Base-by-base conservation (phyloP, 495 filamentous ascomycete genomes). In the Patellaria atrata region DNA sequence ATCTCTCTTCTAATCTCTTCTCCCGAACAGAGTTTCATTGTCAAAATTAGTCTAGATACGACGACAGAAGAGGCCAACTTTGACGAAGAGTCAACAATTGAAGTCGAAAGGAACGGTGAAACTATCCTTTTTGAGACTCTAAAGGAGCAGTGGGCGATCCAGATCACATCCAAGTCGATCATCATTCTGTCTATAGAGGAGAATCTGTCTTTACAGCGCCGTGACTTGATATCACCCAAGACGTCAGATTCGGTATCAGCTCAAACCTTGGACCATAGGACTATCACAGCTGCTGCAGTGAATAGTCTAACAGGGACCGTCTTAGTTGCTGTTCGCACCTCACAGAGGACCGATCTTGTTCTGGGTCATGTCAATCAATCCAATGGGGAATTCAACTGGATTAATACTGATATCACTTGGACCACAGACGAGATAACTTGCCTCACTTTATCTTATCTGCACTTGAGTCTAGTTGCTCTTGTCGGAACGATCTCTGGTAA, bases 81-180 rank as follows among this genome's bases (percentile, higher is more conserved):
- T 2, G 34, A 41, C n/a, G 33, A 44, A 4, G 22, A 32, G n/a
- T 21, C 23, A 18, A 20, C n/a, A 24, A 18, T 33, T 21, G 20
- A 31, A 13, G 43, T 54, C n/a, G 33, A 46, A 12, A 28, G 41
- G 1, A 24, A 33, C 6, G 21, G 33, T 14, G 40, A 41, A 19
- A 59, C 55, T 5, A 37, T 56, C 10, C 37, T 37, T 4, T 49
- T 50, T 4, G 43, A 38, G 19, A 8, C 22, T 3, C 22, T 37
- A 2, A 8, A 10, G 8, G 33, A 40, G 14, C 24, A 24, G 8
- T 22, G 22, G 5, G 29, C 48, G 20, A 15, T 57, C 6, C 56
- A 57, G 29, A 41, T 56, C 10, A 55, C 54, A 4, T 32, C 31
- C 0, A 29, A 35, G 12, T 35, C 26, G 9, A 31, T 54, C 0